Evolutionary conservation across 1,139 yeast genomes (phyloP), one percentile per base, ranked within the genome.

Genomic region (Fermentozyma sake): DNA sequence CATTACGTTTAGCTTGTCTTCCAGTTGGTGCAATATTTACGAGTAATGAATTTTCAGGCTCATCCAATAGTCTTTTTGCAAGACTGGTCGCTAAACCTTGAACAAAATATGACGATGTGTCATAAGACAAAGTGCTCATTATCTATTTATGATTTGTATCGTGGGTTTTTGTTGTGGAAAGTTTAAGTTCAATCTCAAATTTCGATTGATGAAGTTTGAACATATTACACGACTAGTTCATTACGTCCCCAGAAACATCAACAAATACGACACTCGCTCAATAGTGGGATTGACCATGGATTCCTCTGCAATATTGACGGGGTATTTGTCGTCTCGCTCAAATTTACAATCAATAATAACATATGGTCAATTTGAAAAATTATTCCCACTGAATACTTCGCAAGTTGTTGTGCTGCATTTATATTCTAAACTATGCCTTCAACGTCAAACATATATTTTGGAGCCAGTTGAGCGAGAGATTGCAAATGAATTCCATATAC

Each of bases 1-100:
- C 79, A 33, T 69, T 62, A 44, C 96, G 71, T 48, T 86, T 86
- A 19, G 87, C 82, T 21, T 82, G 71, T 39, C 96, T 72, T 6
- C 86, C 76, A 3, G 80, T 78, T 3, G 89, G 86, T 4, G 83
- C 80, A 3, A 86, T 72, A 26, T 55, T 62, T 22, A 81, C 69
- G 37, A 81, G 72, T 23, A 87, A 59, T 0, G 70, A 58, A 34
- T 61, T 63, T 9, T 89, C 80, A 7, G 77, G 77, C 41, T 78
- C 79, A 29, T 75, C 81, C 35, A 39, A 26, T 5, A 42, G 33
- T 10, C 47, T 29, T 22, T 40, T 39, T 3, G 46, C 38, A 10
- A 42, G 30, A 23, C 44, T 41, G 1, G 47, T 33, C 3, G 44
- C 45, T 22, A 41, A 31, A 5, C 42, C 47, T 16, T 42, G 47